Conservation (phyloP, 129 eudicot genomes). For the Erigeron canadensis region DNA sequence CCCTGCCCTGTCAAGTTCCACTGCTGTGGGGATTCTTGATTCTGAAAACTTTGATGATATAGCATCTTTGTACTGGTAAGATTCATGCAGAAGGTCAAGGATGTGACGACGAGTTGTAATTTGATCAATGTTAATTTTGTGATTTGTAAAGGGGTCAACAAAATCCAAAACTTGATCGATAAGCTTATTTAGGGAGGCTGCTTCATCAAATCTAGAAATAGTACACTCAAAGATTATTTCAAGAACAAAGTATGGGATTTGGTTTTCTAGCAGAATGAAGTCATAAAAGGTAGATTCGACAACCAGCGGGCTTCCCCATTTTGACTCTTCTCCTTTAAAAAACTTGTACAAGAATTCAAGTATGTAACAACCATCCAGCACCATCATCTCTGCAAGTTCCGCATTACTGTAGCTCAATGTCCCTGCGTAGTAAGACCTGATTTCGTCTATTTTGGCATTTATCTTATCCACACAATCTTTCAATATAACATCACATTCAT, state of each 20-base stretch:
- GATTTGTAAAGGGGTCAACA: background rate
- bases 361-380: background rate
- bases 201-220: background rate
- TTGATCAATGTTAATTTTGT: background rate
- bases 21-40: background rate
- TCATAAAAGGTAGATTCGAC: background rate
- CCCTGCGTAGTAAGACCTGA: background rate
- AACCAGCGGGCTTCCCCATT: background rate
- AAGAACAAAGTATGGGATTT: background rate
- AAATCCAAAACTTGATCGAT: rapidly evolving
- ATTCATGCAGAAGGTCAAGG: background rate
- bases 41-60: background rate
- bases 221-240: background rate
- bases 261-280: background rate
- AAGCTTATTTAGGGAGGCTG: background rate
- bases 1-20: background rate
- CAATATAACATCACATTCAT: background rate
- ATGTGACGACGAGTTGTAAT: background rate
- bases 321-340: background rate
- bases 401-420: background rate
- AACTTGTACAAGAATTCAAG: background rate
- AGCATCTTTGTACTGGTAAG: background rate
- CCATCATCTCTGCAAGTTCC: background rate
- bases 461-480: background rate
- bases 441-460: background rate